These are phyloP conservation scores for Pichia sp. DNA, from an alignment of 1,139 yeast species.

Conservation along the genomic window DNA sequence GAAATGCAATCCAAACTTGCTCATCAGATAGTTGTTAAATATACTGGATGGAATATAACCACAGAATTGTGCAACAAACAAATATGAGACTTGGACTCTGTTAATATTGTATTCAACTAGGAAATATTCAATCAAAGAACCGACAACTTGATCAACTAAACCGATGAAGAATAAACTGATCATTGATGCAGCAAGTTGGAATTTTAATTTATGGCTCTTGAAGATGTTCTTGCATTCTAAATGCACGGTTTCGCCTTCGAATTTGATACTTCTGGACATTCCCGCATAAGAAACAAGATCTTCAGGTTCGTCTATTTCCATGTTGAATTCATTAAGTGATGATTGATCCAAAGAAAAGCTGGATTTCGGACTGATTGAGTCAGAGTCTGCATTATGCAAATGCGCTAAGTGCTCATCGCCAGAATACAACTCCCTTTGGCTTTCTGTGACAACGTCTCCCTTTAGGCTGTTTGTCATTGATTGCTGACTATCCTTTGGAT, in stretches of 20 bases:
- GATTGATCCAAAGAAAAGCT: not conserved
- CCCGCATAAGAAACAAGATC: not conserved
- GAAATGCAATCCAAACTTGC: constrained; percentile 31
- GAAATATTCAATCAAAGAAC: constrained; percentile 52
- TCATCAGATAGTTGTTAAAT: constrained; percentile 29
- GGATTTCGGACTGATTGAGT: constrained; percentile 1
- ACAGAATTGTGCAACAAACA: constrained; percentile 35
- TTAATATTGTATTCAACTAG: constrained; percentile 44
- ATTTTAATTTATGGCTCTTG: constrained; percentile 34
- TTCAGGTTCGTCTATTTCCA: not conserved
- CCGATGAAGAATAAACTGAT: constrained; percentile 47
- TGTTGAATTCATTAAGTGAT: constrained; percentile 7
- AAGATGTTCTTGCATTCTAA: constrained; percentile 39
- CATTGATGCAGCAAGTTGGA: constrained; percentile 43
- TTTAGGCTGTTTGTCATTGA: not conserved
- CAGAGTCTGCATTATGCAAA: not conserved
- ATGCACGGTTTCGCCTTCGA: constrained; percentile 23
- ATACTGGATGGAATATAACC: constrained; percentile 38
- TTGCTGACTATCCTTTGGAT: too few relatives aligned
- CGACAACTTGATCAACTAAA: constrained; percentile 56
- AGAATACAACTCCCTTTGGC: constrained; percentile 1
- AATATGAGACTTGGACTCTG: constrained; percentile 36
- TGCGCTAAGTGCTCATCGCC: not conserved
- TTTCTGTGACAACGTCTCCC: not conserved
- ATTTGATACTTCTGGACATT: constrained; percentile 5